These are phyloP conservation scores for Geoglossum cookeanum DNA, from an alignment of 2,329 filamentous ascomycete species.

Conservation along the genomic window DNA sequence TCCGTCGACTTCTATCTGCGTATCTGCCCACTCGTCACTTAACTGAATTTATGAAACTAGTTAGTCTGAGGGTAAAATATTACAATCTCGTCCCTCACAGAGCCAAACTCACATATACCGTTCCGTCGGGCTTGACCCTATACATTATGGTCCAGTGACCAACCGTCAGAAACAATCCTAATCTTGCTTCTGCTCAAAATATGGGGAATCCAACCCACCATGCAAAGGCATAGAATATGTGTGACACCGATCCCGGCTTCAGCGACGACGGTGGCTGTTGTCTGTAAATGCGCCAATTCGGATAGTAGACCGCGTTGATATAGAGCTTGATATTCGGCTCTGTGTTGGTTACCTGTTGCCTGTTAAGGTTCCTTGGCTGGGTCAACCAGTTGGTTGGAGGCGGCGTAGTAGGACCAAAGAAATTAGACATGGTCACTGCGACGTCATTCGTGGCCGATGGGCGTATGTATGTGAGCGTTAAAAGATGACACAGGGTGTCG, in stretches of 20 bases:
- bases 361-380: not conserved
- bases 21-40: constrained; percentile 62
- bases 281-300: constrained; percentile 57
- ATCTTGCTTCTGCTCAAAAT: not conserved
- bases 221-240: constrained; percentile 70
- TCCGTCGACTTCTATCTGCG: constrained; percentile 52
- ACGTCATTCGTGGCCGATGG: not conserved
- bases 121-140: constrained; percentile 50
- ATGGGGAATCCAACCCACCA: constrained; percentile 22
- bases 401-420: not conserved
- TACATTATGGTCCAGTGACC: not conserved
- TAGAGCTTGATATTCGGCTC: constrained; percentile 1
- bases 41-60: constrained; percentile 31
- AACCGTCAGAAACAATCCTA: not conserved
- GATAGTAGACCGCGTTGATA: constrained; percentile 61
- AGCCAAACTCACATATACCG: constrained; percentile 45
- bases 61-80: constrained; percentile 7
- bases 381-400: not conserved
- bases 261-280: constrained; percentile 54
- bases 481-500: not conserved
- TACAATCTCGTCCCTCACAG: not conserved
- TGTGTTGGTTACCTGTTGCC: not conserved
- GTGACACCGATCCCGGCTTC: constrained; percentile 58
- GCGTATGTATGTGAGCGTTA: not conserved
- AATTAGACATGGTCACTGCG: not conserved